Evolutionary conservation across 2,329 filamentous ascomycete species (phyloP).

Genomic region (Aspergillus ustus): DNA sequence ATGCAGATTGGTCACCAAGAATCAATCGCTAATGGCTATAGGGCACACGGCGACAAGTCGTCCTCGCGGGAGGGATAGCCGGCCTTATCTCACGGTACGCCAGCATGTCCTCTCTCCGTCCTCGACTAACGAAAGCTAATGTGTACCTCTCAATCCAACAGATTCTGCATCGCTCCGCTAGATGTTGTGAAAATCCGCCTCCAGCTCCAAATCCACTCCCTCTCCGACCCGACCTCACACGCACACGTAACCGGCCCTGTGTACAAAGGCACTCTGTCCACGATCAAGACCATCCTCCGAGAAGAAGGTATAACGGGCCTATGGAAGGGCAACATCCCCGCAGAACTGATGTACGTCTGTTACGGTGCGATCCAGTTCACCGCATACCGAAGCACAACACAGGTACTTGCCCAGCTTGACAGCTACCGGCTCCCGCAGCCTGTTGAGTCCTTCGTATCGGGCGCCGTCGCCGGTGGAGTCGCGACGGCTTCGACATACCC

Average conservation of each 20-base stretch:
- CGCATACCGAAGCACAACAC: constrained; percentile 76
- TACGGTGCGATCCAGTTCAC: constrained; percentile 92
- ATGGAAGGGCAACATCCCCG: constrained; percentile 98
- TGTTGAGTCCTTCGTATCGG: constrained; percentile 80
- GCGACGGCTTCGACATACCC: constrained; percentile 89
- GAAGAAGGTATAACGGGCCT: constrained; percentile 57
- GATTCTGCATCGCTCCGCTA: constrained; percentile 91
- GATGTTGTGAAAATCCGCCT: constrained; percentile 98
- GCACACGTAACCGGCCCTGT: constrained; percentile 51
- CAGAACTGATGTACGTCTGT: constrained; percentile 89
- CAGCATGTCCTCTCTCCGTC: constrained; percentile 8
- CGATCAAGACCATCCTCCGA: constrained; percentile 11
- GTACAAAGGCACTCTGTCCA: constrained; percentile 50
- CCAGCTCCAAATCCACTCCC: constrained; percentile 87
- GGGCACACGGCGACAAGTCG: constrained; percentile 70
- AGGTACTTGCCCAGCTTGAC: constrained; percentile 64
- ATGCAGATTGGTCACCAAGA: not conserved
- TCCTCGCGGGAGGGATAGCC: constrained; percentile 70
- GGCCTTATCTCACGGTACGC: constrained; percentile 83
- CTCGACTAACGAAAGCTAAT: not conserved
- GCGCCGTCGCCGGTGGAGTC: constrained; percentile 78
- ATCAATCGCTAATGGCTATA: constrained; percentile 34
- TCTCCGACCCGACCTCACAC: constrained; percentile 72
- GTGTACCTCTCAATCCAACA: constrained; percentile 37
- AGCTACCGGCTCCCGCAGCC: constrained; percentile 62